Base-by-base conservation (phyloP, 1,284 basidiomycete species). In the Ceratorhiza oryzae-sativae region DNA sequence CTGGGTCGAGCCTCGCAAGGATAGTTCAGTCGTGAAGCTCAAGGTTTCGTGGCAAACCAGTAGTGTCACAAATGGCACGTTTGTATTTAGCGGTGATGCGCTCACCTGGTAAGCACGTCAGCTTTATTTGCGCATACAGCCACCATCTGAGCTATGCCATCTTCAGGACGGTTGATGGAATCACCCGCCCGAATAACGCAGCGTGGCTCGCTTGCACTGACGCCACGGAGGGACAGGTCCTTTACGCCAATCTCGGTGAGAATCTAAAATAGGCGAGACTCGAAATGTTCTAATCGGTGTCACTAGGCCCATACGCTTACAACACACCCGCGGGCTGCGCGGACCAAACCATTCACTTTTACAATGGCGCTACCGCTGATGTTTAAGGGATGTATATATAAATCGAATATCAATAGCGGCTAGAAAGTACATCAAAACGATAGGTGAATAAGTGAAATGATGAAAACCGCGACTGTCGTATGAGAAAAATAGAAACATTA, bases 261-360 rank as follows among this genome's bases (percentile, higher is more conserved):
- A 39, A 39, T 61, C 18, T 0, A 27, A 8, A 8, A 48, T 15
- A 49, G 32, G 32, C n/a, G n/a, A 36, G 20, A 15, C 18, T 20
- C 71, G 27, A 27, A n/a, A 55, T 13, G 27, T 27, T 55, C 41
- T 63, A 41, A 70, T 32, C 12, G 13, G 25, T 25, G 3, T 20
- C 20, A 51, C 23, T 34, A 72, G 65, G 68, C 13, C 41, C 72
- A 12, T 89, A 88, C 76, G 79, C 76, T 45, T 88, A 87, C 78
- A 79, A 82, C 78, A 88, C 87, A 0, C 87, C 87, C 1, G 81
- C 86, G 12, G 78, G 78, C 60, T 79, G 78, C 76, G 85, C 86
- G 4, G 87, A 88, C 77, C 82, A 88, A 80, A 88, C 87, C 0
- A 85, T 89, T 73, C 86, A 88, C 76, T 87, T 85, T 12, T 89